Evolutionary conservation across 148 eudicot genomes (phyloP).

Genomic region (Salicornia ramosissima): DNA sequence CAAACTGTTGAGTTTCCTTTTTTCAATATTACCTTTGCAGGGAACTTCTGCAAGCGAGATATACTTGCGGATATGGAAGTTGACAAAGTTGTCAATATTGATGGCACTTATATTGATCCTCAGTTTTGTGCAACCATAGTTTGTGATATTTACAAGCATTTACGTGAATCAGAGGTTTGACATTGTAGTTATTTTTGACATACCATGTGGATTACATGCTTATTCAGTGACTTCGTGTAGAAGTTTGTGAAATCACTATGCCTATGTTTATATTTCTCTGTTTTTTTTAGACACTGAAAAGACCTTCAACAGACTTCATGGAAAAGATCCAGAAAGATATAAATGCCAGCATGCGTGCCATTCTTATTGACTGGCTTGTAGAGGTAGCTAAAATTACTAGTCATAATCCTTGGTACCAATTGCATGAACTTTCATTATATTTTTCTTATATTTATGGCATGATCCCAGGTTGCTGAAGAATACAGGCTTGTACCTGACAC

Average conservation of each 20-base stretch:
- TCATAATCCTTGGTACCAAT: not conserved
- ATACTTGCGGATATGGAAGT: constrained; percentile 38
- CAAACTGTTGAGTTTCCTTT: constrained; percentile 11
- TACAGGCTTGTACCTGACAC: constrained; percentile 97
- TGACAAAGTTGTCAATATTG: constrained; percentile 55
- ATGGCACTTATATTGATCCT: constrained; percentile 64
- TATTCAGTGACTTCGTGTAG: not conserved
- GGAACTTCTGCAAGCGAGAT: constrained; percentile 59
- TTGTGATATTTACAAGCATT: constrained; percentile 84
- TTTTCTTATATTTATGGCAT: not conserved
- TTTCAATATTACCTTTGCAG: constrained; percentile 23
- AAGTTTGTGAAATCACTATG: not conserved
- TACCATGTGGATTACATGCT: not conserved
- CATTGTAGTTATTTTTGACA: not conserved
- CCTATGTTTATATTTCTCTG: not conserved
- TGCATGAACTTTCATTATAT: too few relatives aligned
- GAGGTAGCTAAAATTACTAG: constrained; percentile 53
- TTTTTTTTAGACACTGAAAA: constrained; percentile 59
- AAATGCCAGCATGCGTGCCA: constrained; percentile 89
- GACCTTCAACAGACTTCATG: constrained; percentile 77
- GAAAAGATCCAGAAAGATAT: constrained; percentile 86
- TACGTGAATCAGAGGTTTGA: constrained; percentile 78
- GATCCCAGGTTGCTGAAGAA: constrained; percentile 80
- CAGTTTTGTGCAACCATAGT: constrained; percentile 87
- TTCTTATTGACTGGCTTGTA: constrained; percentile 93